Base-by-base conservation (phyloP, 2,329 filamentous ascomycete genomes). In the Juglanconis oblonga region DNA sequence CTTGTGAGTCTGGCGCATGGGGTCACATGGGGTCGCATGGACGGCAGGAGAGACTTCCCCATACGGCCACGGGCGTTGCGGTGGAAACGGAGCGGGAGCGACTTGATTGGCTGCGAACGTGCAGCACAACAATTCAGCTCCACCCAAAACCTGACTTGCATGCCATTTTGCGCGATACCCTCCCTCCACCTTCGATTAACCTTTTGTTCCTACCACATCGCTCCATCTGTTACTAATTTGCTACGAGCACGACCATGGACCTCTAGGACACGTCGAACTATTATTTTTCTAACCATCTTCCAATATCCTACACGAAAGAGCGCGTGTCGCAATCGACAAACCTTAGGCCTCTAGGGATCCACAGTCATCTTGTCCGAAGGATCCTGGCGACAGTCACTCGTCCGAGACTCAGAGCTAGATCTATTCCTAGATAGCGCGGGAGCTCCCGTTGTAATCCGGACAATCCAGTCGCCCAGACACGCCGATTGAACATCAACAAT, bases 401-500 rank as follows among this genome's bases (percentile, higher is more conserved):
- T 10, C 38, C 10, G 10, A 42, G 38, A 42, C 38, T 42, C 38
- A 42, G 10, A 24, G 24, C 24, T 24, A 24, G 24, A 24, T 24
- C 24, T 24, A 24, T 24, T 24, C 24, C 24, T 24, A 24, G 24
- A 24, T 24, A 24, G 24, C 24, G 24, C 24, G 24, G 24, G 24
- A 24, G 24, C 24, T 24, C 24, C 24, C 24, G 24, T 24, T 24
- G 17, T 24, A 45, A 3, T 5, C 14, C 10, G 14, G 14, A 44
- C 40, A n/a, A 11, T n/a, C 40, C 9, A n/a, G 5, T 13, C 14
- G 40, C 42, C 42, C 9, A 29, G 29, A 11, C 8, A 4, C 51
- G 32, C 36, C 59, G 36, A 52, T 36, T 24, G 24, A 52, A n/a
- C 29, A 24, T 71, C 70, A 63, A 70, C 55, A 40, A 84, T 84